These are phyloP conservation scores for Fistulinella staudtii DNA, from an alignment of 1,284 basidiomycete genomes.

Conservation along the genomic window DNA sequence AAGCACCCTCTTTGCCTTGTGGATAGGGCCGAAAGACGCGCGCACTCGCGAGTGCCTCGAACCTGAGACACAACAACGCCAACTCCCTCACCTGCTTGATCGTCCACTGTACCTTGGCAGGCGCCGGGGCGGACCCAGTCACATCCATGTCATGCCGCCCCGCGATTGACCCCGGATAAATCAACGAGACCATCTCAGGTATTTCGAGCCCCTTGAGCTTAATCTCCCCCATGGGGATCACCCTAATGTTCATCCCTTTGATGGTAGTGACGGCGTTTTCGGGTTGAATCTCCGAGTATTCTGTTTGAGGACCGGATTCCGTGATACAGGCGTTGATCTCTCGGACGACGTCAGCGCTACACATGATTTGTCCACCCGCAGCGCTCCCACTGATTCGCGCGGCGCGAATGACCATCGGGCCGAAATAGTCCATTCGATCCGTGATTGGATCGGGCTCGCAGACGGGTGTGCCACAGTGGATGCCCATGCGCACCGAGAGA, in stretches of 20 bases:
- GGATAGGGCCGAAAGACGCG: constrained; percentile 56
- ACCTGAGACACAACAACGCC: constrained; percentile 71
- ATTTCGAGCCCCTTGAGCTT: constrained; percentile 94
- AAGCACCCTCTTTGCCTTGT: constrained; percentile 45
- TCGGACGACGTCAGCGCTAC: constrained; percentile 84
- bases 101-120: constrained; percentile 37
- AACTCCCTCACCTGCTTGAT: constrained; percentile 79
- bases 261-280: constrained; percentile 65
- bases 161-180: constrained; percentile 78
- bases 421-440: constrained; percentile 96
- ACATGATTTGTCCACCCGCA: constrained; percentile 93
- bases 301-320: constrained; percentile 53
- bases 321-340: constrained; percentile 71
- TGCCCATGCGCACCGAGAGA: constrained; percentile 95
- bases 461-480: constrained; percentile 89
- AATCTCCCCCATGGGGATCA: constrained; percentile 82
- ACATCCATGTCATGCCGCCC: constrained; percentile 69
- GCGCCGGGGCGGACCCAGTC: constrained; percentile 23
- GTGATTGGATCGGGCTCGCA: constrained; percentile 96
- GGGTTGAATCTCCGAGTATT: constrained; percentile 54
- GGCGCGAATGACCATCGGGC: constrained; percentile 90
- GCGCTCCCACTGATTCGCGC: constrained; percentile 84
- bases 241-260: constrained; percentile 68
- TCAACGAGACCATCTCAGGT: constrained; percentile 79
- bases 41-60: constrained; percentile 76